Base-by-base conservation (phyloP, 2,329 filamentous ascomycete genomes). In the Emergomyces pasteurianus region DNA sequence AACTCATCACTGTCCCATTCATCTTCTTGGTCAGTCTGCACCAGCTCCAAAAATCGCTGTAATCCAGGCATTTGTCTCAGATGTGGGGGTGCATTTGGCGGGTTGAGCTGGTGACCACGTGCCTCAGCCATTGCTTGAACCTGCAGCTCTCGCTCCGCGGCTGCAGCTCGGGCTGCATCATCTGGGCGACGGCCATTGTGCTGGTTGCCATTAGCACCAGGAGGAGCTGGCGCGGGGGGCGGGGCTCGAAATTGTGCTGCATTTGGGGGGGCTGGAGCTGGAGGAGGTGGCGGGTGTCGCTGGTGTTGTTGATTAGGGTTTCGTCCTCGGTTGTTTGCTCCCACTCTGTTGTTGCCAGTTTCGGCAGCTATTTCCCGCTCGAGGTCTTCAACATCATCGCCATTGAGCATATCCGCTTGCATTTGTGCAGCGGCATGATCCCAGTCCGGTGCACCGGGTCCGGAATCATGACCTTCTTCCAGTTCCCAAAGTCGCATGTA, bases 401-500 rank as follows among this genome's bases (percentile, higher is more conserved):
- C 58, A 58, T 60, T 62, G 7, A 63, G 59, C 54, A 65, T 61
- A n/a, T 66, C 65, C 42, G 67, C 66, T 12, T 68, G 65, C 55
- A 62, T 53, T 14, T 63, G 53, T 23, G 14, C 58, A 18, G 43
- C 53, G 2, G 54, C 57, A n/a, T 12, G 53, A 43, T 59, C 49
- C 58, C 58, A 59, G 10, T 59, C 34, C 23, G 49, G 58, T 26
- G 7, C 18, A 6, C 76, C 74, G 7, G 76, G 71, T 56, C 76
- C 74, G 0, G 71, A 72, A 42, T 78, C 81, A 66, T 96, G 91
- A 0, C 92, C 92, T 53, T 83, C 85, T 72, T 95, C 90, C 28
- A 95, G 77, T 69, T 96, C 94, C 91, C 92, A 97, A 2, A 99
- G 78, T 3, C 90, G 85, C 80, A 89, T 88, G 69, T 87, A 95